phyloP scores from a whole-genome alignment of 495 filamentous ascomycete genomes.

The Hamigera avellanea region DNA sequence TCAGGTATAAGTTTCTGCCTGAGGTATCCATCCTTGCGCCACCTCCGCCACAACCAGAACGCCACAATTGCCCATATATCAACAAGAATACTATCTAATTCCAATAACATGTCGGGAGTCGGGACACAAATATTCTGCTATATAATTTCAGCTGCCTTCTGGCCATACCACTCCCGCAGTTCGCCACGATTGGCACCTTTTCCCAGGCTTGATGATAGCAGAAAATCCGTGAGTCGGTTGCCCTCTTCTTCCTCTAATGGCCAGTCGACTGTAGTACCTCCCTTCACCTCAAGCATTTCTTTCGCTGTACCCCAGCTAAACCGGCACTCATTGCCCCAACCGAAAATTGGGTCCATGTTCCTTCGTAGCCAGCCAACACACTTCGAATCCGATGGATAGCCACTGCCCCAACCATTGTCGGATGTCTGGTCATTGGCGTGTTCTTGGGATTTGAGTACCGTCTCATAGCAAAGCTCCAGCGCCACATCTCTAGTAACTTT shows the following conservation, averaged over 20 bases:
- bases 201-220: conserved; percentile 24
- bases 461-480: conserved; percentile 61
- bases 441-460: conserved; percentile 16
- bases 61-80: too few species aligned
- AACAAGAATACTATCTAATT: too few species aligned
- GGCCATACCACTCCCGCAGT: conserved; percentile 32
- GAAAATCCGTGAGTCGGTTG: conserved; percentile 64
- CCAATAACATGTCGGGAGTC: too few species aligned
- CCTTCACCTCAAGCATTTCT: conserved; percentile 70
- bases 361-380: conserved; percentile 69
- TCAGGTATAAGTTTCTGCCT: too few species aligned
- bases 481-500: conserved; percentile 92
- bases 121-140: too few species aligned
- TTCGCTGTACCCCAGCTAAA: conserved; percentile 95
- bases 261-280: conserved; percentile 69
- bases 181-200: conserved; percentile 17
- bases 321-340: conserved; percentile 84
- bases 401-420: conserved; percentile 61
- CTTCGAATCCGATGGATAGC: conserved; percentile 82
- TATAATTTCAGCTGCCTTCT: conserved; percentile 20
- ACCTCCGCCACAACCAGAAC: too few species aligned
- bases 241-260: conserved; percentile 59
- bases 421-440: neutral
- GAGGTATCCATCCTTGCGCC: too few species aligned
- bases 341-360: conserved; percentile 89